Percentiles rank a stretch among this genome's conserved stretches.
phyloP scores from a whole-genome alignment of 1,284 basidiomycete genomes.

The Pisolithus thermaeus region DNA sequence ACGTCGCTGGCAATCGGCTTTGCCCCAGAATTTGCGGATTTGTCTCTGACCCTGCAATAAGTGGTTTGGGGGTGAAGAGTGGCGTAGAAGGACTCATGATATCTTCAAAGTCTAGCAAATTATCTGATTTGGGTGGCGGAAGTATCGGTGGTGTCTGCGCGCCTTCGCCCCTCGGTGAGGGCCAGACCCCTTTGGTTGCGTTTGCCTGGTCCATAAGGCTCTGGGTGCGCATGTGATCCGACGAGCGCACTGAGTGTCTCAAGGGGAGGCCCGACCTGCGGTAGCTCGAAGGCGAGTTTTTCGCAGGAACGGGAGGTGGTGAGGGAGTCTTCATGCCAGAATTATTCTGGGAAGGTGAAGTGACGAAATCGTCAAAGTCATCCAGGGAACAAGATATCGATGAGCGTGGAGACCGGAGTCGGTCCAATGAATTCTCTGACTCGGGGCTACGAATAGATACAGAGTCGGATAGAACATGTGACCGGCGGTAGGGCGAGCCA shows the following conservation, averaged over 20 bases:
- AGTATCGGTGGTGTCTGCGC: conserved; percentile 29
- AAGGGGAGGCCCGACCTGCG: conserved; percentile 15
- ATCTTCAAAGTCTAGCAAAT: conserved; percentile 6
- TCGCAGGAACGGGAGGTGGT: conserved; percentile 40
- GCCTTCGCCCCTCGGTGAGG: conserved; percentile 17
- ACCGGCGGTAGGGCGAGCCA: conserved; percentile 19
- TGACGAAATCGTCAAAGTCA: conserved; percentile 43
- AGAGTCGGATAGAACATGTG: conserved; percentile 23
- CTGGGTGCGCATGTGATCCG: conserved; percentile 45
- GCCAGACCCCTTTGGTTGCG: conserved; percentile 50
- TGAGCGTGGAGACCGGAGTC: conserved; percentile 12
- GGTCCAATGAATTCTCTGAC: conserved; percentile 23
- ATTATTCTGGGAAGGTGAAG: conserved; percentile 20
- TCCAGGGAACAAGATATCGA: conserved; percentile 30
- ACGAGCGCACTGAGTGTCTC: conserved; percentile 16
- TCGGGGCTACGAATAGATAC: conserved; percentile 22
- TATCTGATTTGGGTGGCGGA: conserved; percentile 41
- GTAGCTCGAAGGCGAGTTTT: conserved; percentile 20
- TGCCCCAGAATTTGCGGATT: too few relatives aligned
- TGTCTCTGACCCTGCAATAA: not conserved
- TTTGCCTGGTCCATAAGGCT: conserved; percentile 52
- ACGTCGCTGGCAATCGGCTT: too few relatives aligned
- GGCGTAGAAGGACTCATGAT: not conserved
- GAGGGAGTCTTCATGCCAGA: conserved; percentile 29
- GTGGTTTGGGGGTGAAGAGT: not conserved